Evolutionary conservation across 179 eudicot species (phyloP).

Genomic region (Amaranthus tricolor): DNA sequence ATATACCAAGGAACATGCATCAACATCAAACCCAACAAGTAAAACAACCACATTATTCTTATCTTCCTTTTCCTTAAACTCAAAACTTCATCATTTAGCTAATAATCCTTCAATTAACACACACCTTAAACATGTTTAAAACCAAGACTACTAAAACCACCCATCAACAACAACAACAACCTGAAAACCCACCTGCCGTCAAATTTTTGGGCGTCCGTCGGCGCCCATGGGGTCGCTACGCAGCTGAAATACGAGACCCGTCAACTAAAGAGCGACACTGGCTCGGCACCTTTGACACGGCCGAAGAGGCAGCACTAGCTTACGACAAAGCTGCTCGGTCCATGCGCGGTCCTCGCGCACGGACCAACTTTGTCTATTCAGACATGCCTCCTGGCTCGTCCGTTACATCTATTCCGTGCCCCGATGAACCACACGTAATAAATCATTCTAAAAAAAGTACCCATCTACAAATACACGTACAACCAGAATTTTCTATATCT

Average conservation of each 20-base stretch:
- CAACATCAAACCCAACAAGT: conserved; percentile 21
- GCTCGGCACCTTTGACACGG: conserved; percentile 62
- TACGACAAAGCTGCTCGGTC: conserved; percentile 59
- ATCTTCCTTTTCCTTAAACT: conserved; percentile 16
- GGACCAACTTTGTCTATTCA: conserved; percentile 65
- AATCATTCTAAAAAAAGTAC: background rate
- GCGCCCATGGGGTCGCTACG: conserved; percentile 62
- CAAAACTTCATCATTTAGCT: conserved; percentile 16
- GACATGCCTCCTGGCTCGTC: conserved; percentile 58
- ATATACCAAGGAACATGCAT: conserved; percentile 31
- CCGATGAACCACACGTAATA: conserved; percentile 23
- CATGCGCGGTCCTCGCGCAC: conserved; percentile 55
- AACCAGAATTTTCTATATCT: conserved; percentile 21
- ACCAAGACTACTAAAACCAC: conserved; percentile 24
- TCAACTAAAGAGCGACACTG: conserved; percentile 58
- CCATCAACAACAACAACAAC: conserved; percentile 13
- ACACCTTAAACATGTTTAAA: conserved; percentile 23
- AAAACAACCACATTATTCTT: conserved; percentile 16
- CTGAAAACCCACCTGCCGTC: conserved; percentile 17
- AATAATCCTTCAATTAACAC: background rate
- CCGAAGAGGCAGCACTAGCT: conserved; percentile 60
- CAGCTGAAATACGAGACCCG: conserved; percentile 60
- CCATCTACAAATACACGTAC: background rate
- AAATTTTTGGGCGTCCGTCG: conserved; percentile 53
- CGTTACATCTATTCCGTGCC: conserved; percentile 51